Evolutionary conservation across 2,329 filamentous ascomycete genomes (phyloP).

Genomic region (Lecanicillium sp.): DNA sequence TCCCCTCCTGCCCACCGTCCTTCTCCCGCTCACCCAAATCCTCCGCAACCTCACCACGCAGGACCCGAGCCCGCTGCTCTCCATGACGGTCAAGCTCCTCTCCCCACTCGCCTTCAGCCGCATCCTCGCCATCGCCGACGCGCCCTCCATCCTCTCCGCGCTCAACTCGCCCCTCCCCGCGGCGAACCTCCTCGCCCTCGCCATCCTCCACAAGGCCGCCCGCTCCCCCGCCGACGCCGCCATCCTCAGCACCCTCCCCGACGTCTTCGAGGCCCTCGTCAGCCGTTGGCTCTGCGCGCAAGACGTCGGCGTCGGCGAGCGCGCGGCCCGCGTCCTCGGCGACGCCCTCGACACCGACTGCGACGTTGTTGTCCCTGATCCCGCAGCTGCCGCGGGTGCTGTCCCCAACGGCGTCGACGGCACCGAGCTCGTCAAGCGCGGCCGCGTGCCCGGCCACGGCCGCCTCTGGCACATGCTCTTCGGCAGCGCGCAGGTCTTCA

Average conservation of each 20-base stretch:
- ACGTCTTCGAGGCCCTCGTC: conserved; percentile 43
- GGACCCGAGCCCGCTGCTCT: conserved; percentile 46
- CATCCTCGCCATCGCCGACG: conserved; percentile 45
- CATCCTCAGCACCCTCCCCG: conserved; percentile 44
- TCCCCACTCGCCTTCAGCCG: conserved; percentile 46
- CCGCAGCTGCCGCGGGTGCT: conserved; percentile 17
- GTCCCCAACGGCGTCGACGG: conserved; percentile 23
- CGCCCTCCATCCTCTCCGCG: conserved; percentile 45
- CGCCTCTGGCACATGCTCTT: conserved; percentile 50
- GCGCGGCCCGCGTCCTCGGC: conserved; percentile 43
- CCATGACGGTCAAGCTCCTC: conserved; percentile 51
- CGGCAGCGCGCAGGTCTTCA: conserved; percentile 37
- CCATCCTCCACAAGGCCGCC: conserved; percentile 51
- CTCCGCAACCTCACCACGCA: conserved; percentile 43
- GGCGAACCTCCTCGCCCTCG: conserved; percentile 52
- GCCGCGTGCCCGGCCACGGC: conserved; percentile 42
- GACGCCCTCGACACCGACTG: conserved; percentile 53
- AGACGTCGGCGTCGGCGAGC: conserved; percentile 32
- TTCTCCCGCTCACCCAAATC: conserved; percentile 48
- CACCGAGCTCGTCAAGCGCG: conserved; percentile 31
- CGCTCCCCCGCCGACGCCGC: conserved; percentile 41
- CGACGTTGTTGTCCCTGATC: conserved; percentile 25
- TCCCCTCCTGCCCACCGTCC: conserved; percentile 44
- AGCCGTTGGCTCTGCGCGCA: conserved; percentile 32
- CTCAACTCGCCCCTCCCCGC: conserved; percentile 48